phyloP scores from a whole-genome alignment of 495 filamentous ascomycete genomes.

The Aspergillus cavernicola region DNA sequence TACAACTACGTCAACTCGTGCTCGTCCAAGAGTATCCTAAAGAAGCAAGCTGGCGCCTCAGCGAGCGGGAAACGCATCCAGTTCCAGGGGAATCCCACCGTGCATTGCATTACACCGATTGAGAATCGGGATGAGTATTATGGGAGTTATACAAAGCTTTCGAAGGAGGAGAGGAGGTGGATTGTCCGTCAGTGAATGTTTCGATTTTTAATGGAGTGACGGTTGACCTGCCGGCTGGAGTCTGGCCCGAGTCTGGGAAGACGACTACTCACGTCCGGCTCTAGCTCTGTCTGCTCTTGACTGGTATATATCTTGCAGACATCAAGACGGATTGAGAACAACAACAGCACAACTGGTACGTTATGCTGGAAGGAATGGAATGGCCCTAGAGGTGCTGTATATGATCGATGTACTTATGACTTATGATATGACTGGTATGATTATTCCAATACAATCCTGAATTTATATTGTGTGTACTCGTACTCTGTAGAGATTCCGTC shows the following conservation, averaged over 20 bases:
- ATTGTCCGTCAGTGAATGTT: constrained; percentile 36
- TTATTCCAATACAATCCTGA: not conserved
- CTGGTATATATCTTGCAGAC: too few relatives aligned
- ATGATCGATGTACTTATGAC: constrained; percentile 29
- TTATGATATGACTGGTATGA: constrained; percentile 22
- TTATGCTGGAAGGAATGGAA: not conserved
- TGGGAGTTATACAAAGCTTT: constrained; percentile 47
- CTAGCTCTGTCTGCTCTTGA: too few relatives aligned
- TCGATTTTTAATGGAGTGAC: too few relatives aligned
- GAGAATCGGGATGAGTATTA: constrained; percentile 52
- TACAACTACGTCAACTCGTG: constrained; percentile 47
- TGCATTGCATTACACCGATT: constrained; percentile 51
- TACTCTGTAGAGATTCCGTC: too few relatives aligned
- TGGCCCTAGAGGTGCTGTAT: not conserved
- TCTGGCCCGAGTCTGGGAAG: too few relatives aligned
- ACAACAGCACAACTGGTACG: too few relatives aligned
- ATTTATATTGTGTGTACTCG: too few relatives aligned
- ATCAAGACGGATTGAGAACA: too few relatives aligned
- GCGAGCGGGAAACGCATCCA: constrained; percentile 33
- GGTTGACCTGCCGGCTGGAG: too few relatives aligned
- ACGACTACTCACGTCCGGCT: too few relatives aligned
- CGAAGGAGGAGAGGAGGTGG: constrained; percentile 50
- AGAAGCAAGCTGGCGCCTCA: constrained; percentile 30
- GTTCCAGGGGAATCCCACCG: constrained; percentile 45
- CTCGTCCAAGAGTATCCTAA: constrained; percentile 50